Evolutionary conservation across 2,329 filamentous ascomycete species (phyloP).

Genomic region (Xylaria sp.): DNA sequence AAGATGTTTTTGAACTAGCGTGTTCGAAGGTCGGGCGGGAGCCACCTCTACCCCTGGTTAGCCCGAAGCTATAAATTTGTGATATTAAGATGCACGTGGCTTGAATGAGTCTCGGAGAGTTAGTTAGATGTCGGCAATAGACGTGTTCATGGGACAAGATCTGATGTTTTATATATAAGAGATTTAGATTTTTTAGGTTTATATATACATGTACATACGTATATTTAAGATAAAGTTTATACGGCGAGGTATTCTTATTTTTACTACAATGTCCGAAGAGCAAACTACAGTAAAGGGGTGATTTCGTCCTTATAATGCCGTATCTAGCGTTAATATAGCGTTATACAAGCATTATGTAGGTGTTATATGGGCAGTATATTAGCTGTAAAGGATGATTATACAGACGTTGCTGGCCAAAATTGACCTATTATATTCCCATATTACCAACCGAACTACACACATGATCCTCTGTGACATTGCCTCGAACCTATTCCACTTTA

Average conservation of each 20-base stretch:
- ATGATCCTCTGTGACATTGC: no score
- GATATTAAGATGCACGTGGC: not conserved
- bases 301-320: no score
- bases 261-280: no score
- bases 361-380: no score
- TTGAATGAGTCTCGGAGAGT: not conserved
- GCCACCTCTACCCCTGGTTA: slow-evolving; percentile 30
- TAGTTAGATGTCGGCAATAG: not conserved
- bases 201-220: slow-evolving; percentile 6
- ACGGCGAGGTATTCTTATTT: not conserved
- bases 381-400: no score
- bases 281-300: no score
- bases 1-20: slow-evolving; percentile 56
- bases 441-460: no score
- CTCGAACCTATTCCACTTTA: no score
- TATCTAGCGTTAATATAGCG: no score
- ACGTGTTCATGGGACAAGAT: not conserved
- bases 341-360: no score
- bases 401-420: no score
- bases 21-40: slow-evolving; percentile 44
- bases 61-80: slow-evolving; percentile 36
- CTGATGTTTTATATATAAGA: not conserved
- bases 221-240: not conserved
- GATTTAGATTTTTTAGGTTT: not conserved
- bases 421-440: no score